These are phyloP conservation scores for Musa beccarii DNA, from an alignment of 176 grass and related monocot genomes.

Conservation along the genomic window DNA sequence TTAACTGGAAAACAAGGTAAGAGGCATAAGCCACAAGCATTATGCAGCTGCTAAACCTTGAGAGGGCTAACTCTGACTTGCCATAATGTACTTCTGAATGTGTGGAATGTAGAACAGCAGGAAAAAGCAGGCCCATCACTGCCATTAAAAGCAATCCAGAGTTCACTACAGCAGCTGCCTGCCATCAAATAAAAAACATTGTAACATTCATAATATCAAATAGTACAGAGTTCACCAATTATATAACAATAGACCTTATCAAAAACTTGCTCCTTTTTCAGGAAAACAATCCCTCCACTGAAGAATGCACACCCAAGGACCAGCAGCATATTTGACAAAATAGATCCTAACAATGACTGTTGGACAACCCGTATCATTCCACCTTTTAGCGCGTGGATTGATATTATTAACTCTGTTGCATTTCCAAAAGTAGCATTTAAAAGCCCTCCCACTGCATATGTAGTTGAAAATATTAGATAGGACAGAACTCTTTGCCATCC, in stretches of 20 bases:
- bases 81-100: slow-evolving; percentile 54
- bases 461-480: neutral
- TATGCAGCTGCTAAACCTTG: slow-evolving; percentile 76
- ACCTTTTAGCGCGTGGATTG: slow-evolving; percentile 47
- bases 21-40: slow-evolving; percentile 76
- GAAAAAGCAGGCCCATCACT: slow-evolving; percentile 57
- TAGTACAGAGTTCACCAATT: neutral
- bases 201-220: neutral
- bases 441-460: slow-evolving; percentile 43
- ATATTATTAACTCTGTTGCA: slow-evolving; percentile 79
- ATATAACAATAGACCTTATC: slow-evolving; percentile 40
- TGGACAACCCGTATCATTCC: slow-evolving; percentile 62
- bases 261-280: slow-evolving; percentile 51
- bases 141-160: slow-evolving; percentile 78
- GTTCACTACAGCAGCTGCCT: slow-evolving; percentile 63
- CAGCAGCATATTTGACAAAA: slow-evolving; percentile 71
- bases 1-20: slow-evolving; percentile 56
- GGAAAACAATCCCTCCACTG: slow-evolving; percentile 43
- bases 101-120: slow-evolving; percentile 63
- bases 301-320: slow-evolving; percentile 72
- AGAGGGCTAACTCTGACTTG: slow-evolving; percentile 58
- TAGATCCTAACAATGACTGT: slow-evolving; percentile 65
- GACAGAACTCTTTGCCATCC: no score
- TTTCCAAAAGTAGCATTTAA: slow-evolving; percentile 74
- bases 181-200: slow-evolving; percentile 3